Conservation (phyloP, 202 grass and related monocot species). For the Carex arenaria region DNA sequence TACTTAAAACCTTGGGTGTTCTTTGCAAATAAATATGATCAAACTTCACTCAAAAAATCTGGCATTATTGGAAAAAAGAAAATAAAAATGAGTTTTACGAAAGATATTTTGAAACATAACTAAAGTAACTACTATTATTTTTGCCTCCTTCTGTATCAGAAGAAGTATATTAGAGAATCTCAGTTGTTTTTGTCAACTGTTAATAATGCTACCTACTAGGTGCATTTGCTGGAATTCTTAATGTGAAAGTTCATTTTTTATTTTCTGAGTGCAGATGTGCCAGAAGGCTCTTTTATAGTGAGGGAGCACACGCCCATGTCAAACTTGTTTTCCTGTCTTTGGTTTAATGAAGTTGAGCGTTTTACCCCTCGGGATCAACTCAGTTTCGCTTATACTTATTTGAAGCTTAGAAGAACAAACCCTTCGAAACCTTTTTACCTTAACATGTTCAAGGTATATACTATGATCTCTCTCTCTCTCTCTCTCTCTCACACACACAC, state of each 20-base stretch:
- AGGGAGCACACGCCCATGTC: conserved; percentile 97
- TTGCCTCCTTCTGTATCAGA: neutral
- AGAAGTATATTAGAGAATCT: neutral
- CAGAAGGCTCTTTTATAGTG: conserved; percentile 98
- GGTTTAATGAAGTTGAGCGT: conserved; percentile 96
- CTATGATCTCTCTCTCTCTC: neutral
- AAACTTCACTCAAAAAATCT: neutral
- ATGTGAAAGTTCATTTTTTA: neutral
- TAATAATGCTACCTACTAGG: neutral
- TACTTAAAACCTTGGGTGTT: neutral
- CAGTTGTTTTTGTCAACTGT: neutral
- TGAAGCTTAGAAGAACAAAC: conserved; percentile 91
- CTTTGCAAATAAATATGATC: neutral
- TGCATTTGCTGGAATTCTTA: neutral
- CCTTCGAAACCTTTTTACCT: conserved; percentile 59
- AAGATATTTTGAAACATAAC: neutral
- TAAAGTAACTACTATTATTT: neutral
- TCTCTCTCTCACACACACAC: neutral
- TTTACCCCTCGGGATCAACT: conserved; percentile 96
- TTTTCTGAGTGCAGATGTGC: conserved; percentile 62
- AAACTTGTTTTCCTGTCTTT: conserved; percentile 90
- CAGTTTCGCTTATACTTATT: conserved; percentile 98
- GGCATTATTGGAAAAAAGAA: neutral
- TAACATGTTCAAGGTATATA: conserved; percentile 92
- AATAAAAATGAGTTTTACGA: neutral